These are phyloP conservation scores for Phaseolus coccineus DNA, from an alignment of 331 rosid species.

Conservation along the genomic window DNA sequence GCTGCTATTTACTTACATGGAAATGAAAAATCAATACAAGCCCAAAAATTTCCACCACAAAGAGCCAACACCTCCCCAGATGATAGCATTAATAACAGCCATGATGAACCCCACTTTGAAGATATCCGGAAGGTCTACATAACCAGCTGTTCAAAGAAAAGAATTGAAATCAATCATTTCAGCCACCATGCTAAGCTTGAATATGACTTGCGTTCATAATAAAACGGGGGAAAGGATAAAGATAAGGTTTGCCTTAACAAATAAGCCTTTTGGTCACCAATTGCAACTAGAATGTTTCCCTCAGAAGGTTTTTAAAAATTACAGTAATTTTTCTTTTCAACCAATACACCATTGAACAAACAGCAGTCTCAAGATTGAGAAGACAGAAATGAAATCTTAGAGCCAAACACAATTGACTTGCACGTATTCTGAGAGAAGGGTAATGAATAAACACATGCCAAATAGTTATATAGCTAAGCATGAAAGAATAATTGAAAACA, in stretches of 20 bases:
- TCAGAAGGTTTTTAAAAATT: neutral
- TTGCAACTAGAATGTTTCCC: constrained; percentile 25
- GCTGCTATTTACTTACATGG: constrained; percentile 53
- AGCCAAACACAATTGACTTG: neutral
- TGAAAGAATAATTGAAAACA: constrained; percentile 3
- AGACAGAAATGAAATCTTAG: constrained; percentile 9
- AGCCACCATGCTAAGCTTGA: constrained; percentile 40
- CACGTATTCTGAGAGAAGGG: constrained; percentile 10
- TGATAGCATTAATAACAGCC: constrained; percentile 75
- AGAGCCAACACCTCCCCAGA: constrained; percentile 81
- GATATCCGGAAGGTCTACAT: constrained; percentile 81
- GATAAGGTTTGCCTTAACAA: constrained; percentile 20
- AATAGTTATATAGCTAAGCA: constrained; percentile 11
- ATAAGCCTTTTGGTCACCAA: constrained; percentile 28
- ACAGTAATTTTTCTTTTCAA: neutral
- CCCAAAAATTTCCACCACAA: constrained; percentile 98
- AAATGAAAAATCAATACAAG: constrained; percentile 63
- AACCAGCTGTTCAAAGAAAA: constrained; percentile 79
- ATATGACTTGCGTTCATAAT: constrained; percentile 17
- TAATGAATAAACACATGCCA: constrained; percentile 17
- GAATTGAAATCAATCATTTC: constrained; percentile 40
- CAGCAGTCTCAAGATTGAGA: constrained; percentile 16
- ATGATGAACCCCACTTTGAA: constrained; percentile 78
- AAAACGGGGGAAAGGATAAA: constrained; percentile 4
- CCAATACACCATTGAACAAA: constrained; percentile 3